These are phyloP conservation scores for Gaillardinia entomophila DNA, from an alignment of 805 yeast genomes.

Conservation along the genomic window DNA sequence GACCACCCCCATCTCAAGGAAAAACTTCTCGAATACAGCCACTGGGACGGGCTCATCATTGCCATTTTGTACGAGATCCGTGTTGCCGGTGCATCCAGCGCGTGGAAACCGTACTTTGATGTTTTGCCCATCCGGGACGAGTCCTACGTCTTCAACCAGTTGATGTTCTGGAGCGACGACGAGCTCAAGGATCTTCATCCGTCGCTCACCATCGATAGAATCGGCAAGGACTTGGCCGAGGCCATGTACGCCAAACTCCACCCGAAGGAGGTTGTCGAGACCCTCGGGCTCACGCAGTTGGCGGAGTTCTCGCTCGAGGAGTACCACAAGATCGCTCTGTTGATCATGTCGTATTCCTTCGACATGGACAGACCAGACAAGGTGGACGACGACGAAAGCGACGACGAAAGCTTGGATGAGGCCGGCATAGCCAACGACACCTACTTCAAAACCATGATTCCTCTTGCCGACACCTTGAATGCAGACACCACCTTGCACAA, in stretches of 20 bases:
- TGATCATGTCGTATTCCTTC: constrained; percentile 86
- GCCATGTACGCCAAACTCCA: constrained; percentile 48
- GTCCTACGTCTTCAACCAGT: constrained; percentile 46
- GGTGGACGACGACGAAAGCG: constrained; percentile 17
- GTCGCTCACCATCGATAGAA: constrained; percentile 60
- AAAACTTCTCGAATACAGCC: constrained; percentile 40
- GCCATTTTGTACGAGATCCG: constrained; percentile 57
- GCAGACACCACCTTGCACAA: constrained; percentile 76
- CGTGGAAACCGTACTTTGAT: constrained; percentile 67
- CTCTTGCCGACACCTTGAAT: constrained; percentile 86
- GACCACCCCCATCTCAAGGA: constrained; percentile 25
- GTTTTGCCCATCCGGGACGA: constrained; percentile 53
- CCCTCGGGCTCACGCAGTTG: constrained; percentile 28
- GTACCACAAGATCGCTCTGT: constrained; percentile 69
- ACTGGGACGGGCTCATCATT: constrained; percentile 77
- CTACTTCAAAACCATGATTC: constrained; percentile 78
- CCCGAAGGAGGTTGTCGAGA: constrained; percentile 28
- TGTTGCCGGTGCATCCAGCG: constrained; percentile 38
- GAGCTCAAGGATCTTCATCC: constrained; percentile 60
- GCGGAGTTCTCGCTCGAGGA: constrained; percentile 39
- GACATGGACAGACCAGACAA: constrained; percentile 54
- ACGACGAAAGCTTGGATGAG: constrained; percentile 5
- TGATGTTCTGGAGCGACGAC: constrained; percentile 73
- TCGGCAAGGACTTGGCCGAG: constrained; percentile 67
- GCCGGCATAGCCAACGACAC: constrained; percentile 16